Conservation (phyloP, 768 basidiomycete genomes). For the Mycena rosella region DNA sequence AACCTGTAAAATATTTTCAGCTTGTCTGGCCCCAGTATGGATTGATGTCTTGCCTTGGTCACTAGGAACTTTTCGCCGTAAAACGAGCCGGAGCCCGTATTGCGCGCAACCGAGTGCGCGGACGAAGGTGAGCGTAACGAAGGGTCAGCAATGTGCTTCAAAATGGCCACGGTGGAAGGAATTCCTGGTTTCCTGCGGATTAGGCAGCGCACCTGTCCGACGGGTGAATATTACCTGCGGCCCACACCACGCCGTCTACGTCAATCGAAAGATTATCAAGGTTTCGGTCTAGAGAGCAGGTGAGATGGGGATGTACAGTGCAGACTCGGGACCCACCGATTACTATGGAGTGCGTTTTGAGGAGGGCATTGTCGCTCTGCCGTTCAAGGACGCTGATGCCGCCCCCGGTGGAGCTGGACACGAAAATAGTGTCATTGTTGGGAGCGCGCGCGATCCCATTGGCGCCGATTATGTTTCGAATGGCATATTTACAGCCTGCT, state of each 20-base stretch:
- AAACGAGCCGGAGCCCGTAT: constrained; percentile 63
- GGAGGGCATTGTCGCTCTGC: constrained; percentile 70
- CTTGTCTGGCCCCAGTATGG: background rate
- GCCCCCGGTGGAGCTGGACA: constrained; percentile 60
- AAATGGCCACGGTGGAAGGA: constrained; percentile 52
- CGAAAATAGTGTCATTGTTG: constrained; percentile 74
- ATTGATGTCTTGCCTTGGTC: constrained; percentile 59
- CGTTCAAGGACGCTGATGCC: constrained; percentile 66
- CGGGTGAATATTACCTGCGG: constrained; percentile 58
- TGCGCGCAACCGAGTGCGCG: constrained; percentile 65
- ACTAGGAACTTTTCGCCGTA: constrained; percentile 72
- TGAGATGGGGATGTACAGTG: constrained; percentile 15
- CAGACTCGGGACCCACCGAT: constrained; percentile 56
- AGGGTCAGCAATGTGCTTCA: constrained; percentile 59
- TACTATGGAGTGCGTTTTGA: constrained; percentile 63
- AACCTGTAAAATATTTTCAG: constrained; percentile 52
- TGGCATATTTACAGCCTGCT: constrained; percentile 71
- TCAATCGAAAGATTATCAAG: constrained; percentile 77
- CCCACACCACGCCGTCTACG: constrained; percentile 71
- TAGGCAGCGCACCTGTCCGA: background rate
- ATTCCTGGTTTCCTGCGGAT: constrained; percentile 50
- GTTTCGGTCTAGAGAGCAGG: constrained; percentile 52
- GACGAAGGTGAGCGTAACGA: constrained; percentile 58
- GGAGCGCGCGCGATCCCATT: constrained; percentile 73
- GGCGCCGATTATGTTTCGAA: constrained; percentile 59